Evolutionary conservation across 164 flowering plant genomes (phyloP).

Genomic region (Taxillus chinensis): DNA sequence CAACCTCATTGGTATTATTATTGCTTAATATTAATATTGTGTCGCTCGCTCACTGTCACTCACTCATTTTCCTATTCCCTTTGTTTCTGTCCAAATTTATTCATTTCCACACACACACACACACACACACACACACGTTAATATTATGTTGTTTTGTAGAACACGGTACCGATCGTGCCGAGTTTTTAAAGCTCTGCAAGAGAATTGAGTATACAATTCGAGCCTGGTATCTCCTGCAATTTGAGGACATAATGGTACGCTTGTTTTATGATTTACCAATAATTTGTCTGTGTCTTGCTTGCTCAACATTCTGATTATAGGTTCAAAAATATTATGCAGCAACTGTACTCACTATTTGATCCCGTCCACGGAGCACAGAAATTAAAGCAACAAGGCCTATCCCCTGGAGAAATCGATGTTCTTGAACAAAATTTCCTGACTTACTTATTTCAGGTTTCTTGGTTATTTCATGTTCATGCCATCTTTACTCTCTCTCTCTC

Average conservation of each 20-base stretch:
- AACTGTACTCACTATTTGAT: slow-evolving; percentile 81
- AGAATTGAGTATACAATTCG: slow-evolving; percentile 86
- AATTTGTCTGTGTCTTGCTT: background rate
- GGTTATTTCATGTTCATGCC: background rate
- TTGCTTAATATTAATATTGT: background rate
- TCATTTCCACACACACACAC: background rate
- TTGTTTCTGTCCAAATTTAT: background rate
- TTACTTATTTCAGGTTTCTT: slow-evolving; percentile 61
- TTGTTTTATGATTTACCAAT: background rate
- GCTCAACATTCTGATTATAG: background rate
- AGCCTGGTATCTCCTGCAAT: slow-evolving; percentile 92
- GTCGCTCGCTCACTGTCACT: too few species aligned
- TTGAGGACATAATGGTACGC: slow-evolving; percentile 90
- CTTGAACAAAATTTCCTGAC: slow-evolving; percentile 84
- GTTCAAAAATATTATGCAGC: slow-evolving; percentile 33
- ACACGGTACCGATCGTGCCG: slow-evolving; percentile 56
- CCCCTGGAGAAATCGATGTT: slow-evolving; percentile 54
- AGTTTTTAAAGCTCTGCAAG: slow-evolving; percentile 84
- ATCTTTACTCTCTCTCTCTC: background rate
- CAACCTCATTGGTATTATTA: slow-evolving; percentile 57
- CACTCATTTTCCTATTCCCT: background rate
- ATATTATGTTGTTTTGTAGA: slow-evolving; percentile 25
- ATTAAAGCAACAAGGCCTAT: slow-evolving; percentile 66
- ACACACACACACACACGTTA: background rate
- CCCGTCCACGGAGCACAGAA: slow-evolving; percentile 69